Evolutionary conservation across 306 rosid genomes (phyloP).

Genomic region (Inga oerstediana): DNA sequence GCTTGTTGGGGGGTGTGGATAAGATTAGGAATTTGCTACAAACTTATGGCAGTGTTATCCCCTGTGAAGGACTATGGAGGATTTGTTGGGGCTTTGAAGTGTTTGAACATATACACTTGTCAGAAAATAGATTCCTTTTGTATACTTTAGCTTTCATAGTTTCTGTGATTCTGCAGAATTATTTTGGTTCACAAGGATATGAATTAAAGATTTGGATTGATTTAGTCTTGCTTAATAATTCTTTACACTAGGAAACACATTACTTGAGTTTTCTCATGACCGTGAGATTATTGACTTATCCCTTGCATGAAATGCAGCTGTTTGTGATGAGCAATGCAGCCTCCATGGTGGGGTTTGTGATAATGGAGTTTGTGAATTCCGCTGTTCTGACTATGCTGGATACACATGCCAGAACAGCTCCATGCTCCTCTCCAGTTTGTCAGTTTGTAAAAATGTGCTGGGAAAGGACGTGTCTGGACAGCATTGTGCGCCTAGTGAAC

Average conservation of each 20-base stretch:
- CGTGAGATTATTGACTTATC: constrained; percentile 25
- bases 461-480: constrained; percentile 81
- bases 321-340: constrained; percentile 98
- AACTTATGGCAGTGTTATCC: not conserved
- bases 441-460: constrained; percentile 74
- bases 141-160: constrained; percentile 18
- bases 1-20: not conserved
- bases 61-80: not conserved
- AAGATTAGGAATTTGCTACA: not conserved
- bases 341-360: constrained; percentile 99
- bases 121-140: not conserved
- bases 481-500: constrained; percentile 97
- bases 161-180: constrained; percentile 8
- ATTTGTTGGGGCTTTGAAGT: not conserved
- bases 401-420: constrained; percentile 97
- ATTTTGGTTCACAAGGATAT: not conserved
- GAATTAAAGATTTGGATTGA: not conserved
- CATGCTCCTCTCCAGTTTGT: constrained; percentile 73
- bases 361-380: constrained; percentile 95
- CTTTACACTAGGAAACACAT: not conserved
- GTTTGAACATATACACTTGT: not conserved
- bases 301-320: constrained; percentile 59
- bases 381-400: constrained; percentile 97
- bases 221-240: constrained; percentile 15
- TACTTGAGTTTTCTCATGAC: not conserved